Conservation (phyloP, 495 filamentous ascomycete species). For the Podospora australis region DNA sequence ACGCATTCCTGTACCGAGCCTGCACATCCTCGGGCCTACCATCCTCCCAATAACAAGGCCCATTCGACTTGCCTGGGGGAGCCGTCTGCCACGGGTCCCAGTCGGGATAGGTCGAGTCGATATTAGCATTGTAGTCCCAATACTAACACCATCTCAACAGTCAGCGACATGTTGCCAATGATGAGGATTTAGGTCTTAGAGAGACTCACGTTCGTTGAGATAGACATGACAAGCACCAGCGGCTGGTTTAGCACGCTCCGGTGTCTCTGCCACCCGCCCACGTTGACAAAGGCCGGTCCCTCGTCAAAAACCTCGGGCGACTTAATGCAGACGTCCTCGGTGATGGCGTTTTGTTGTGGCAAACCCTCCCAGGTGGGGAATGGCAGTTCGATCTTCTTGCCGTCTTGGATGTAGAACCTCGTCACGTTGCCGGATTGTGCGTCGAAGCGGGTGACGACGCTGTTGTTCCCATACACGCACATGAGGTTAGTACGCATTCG, state of each 20-base stretch:
- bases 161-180: too few species aligned
- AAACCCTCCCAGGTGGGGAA: slow-evolving; percentile 40
- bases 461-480: neutral
- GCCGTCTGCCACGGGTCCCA: too few species aligned
- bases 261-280: slow-evolving; percentile 54
- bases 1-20: slow-evolving; percentile 21
- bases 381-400: slow-evolving; percentile 48
- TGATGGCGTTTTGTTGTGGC: slow-evolving; percentile 32
- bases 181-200: too few species aligned
- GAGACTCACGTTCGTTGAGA: slow-evolving; percentile 54
- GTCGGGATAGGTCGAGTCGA: too few species aligned
- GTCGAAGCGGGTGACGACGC: slow-evolving; percentile 59
- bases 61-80: too few species aligned
- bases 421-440: slow-evolving; percentile 46
- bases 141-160: too few species aligned
- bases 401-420: slow-evolving; percentile 63
- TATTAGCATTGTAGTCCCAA: too few species aligned
- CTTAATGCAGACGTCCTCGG: slow-evolving; percentile 14
- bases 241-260: slow-evolving; percentile 43
- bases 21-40: slow-evolving; percentile 8
- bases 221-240: slow-evolving; percentile 64
- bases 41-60: neutral
- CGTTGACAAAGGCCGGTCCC: slow-evolving; percentile 46
- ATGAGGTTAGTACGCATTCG: neutral
- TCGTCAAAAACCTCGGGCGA: slow-evolving; percentile 31